Base-by-base conservation (phyloP, 805 yeast genomes). In the Nakazawaea populi region DNA sequence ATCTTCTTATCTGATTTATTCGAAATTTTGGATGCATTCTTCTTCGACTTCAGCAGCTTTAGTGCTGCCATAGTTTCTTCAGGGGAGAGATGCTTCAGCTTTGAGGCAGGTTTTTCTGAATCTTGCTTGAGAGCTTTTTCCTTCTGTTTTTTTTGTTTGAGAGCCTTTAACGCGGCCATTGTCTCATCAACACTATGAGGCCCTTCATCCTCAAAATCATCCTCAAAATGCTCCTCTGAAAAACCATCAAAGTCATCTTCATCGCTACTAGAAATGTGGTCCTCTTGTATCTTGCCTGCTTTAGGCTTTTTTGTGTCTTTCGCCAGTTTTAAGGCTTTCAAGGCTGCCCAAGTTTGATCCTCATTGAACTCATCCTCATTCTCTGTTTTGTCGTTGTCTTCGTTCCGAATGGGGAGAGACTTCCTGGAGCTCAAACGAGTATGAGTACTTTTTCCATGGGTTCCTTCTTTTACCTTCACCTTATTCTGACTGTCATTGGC, bases 111-210 rank as follows among this genome's bases (percentile, higher is more conserved):
- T 11, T 35, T 51, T 3, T 47, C 42, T 29, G 35, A 42, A 4
- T 42, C 52, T 30, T 42, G 40, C 31, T 40, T 36, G 49, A 18
- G 24, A 18, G 24, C 2, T 18, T 18, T 18, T 18, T 51, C 35
- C 35, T 52, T 12, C 40, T 55, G 49, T 55, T 58, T 67, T 48
- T 57, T 66, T 32, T 63, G 70, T 56, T 72, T 77, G 48, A 69
- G 54, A 35, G 71, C 71, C 60, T 65, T 73, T 49, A 76, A 58
- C 4, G 74, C 70, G 2, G 68, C 73, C 72, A 71, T 70, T 2
- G 77, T 76, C 43, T 73, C 76, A 44, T 67, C 76, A 1, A 64
- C 73, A 10, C 69, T 65, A 56, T 67, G 67, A 6, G 65, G 68
- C 42, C 58, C 64, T 12, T 29, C 37, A 18, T 28, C 30, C 27